Percentiles rank a stretch among this genome's conserved stretches.
These are phyloP conservation scores for Cystofilobasidium bisporidii DNA, from an alignment of 768 basidiomycete genomes.

Conservation along the genomic window DNA sequence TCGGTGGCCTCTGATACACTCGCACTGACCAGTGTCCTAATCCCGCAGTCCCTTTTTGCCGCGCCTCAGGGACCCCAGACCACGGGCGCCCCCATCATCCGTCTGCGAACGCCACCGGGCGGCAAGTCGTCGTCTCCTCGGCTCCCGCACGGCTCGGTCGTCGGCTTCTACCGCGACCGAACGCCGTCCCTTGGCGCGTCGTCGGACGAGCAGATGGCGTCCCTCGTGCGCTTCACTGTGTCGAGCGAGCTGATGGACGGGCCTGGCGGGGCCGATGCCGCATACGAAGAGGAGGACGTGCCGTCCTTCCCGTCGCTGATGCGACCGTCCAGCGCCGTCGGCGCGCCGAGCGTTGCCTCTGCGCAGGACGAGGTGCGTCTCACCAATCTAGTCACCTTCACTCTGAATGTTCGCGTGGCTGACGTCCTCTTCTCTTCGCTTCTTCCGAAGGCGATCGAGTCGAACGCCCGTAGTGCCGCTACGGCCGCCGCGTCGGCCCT, in stretches of 20 bases:
- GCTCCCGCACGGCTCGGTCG: slow-evolving; percentile 16
- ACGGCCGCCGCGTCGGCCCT: slow-evolving; percentile 1
- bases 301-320: slow-evolving; percentile 25
- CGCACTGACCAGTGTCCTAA: too few species aligned
- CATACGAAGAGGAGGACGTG: neutral
- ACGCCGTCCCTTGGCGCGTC: slow-evolving; percentile 15
- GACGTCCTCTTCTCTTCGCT: neutral
- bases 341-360: neutral
- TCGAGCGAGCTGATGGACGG: slow-evolving; percentile 21
- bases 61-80: neutral
- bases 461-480: slow-evolving; percentile 7
- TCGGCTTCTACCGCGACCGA: slow-evolving; percentile 24
- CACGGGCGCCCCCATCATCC: neutral
- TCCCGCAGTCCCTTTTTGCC: neutral
- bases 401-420: too few species aligned
- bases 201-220: slow-evolving; percentile 22
- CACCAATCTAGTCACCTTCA: too few species aligned
- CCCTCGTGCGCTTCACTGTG: slow-evolving; percentile 26
- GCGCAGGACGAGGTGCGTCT: slow-evolving; percentile 6
- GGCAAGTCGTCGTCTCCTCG: neutral
- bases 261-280: neutral
- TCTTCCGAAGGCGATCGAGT: slow-evolving; percentile 1
- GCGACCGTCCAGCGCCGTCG: slow-evolving; percentile 17
- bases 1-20: too few species aligned
- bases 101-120: neutral